Evolutionary conservation across 345 rosid species (phyloP), one percentile per base, ranked within the genome.

Genomic region (Citrus mangshanensis): DNA sequence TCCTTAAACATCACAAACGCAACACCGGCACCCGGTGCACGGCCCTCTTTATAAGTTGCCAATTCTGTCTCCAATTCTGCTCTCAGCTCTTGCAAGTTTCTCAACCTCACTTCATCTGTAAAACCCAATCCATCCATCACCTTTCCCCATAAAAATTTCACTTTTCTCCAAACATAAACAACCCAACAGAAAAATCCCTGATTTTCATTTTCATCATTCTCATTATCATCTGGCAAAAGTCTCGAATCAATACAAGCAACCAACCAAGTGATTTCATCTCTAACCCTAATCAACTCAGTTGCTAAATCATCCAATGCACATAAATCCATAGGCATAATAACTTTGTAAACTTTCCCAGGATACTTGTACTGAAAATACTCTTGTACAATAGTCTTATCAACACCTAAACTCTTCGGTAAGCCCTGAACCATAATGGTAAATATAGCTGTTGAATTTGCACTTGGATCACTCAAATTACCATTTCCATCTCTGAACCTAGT

Each of bases 401-500:
- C 81, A 51, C 94, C 95, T 65, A 94, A 74, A 83, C 83, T 89
- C 89, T 93, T 96, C 4, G 98, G 97, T 84, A 96, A 81, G 46
- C 99, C 99, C 77, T 93, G 95, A 54, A 94, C 88, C 97, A 96
- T 93, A 22, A 96, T 83, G 2, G 97, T 91, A 80, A 93, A 94
- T 79, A 94, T 86, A 1, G 99, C 97, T 54, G 93, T 93, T 0
- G 97, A 91, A 86, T 86, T 87, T 16, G 89, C 84, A 54, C 80
- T 84, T 0, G 92, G 88, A 60, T 89, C 89, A 46, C 96, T 95
- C 34, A 93, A 82, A 84, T 95, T 95, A 73, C 97, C 97, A 85
- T 95, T 91, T 69, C 91, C 99, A 84, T 93, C 97, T 82, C 97
- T 92, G 86, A 93, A 94, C 80, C 99, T 93, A 82, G 99, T 96